These are phyloP conservation scores for Alnus glutinosa DNA, from an alignment of 306 rosid species.

Conservation along the genomic window DNA sequence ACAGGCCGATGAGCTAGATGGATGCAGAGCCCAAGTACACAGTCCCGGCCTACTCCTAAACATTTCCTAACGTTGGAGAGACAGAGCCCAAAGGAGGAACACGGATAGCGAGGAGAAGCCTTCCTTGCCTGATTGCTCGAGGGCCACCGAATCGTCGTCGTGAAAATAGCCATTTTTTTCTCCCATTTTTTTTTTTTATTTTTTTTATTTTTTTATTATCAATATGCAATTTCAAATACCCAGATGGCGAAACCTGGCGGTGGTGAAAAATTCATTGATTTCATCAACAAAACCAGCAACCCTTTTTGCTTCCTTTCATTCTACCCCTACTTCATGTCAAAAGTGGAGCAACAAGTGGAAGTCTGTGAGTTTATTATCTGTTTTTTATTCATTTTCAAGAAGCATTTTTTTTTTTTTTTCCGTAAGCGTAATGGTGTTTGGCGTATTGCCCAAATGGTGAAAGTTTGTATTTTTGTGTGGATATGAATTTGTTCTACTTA, in stretches of 20 bases:
- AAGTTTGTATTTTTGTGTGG: slow-evolving; percentile 6
- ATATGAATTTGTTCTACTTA: background rate
- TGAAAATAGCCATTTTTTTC: background rate
- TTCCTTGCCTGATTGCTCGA: background rate
- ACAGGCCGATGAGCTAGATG: background rate
- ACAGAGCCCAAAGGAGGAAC: background rate
- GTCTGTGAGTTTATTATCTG: slow-evolving; percentile 44
- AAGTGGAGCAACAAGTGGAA: slow-evolving; percentile 53
- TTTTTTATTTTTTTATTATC: background rate
- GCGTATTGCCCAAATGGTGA: background rate
- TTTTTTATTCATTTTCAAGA: background rate
- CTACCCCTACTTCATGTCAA: slow-evolving; percentile 51
- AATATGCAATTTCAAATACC: slow-evolving; percentile 46
- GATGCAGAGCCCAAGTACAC: background rate
- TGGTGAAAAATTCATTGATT: slow-evolving; percentile 43
- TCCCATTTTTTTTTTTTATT: background rate
- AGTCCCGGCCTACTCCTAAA: background rate
- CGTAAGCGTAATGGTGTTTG: background rate
- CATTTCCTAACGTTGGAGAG: too few relatives aligned
- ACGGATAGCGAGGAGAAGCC: background rate
- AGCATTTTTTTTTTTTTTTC: background rate
- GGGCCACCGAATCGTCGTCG: background rate
- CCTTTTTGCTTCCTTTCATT: slow-evolving; percentile 57
- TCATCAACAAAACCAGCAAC: slow-evolving; percentile 22
- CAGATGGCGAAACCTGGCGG: slow-evolving; percentile 53